Percentiles rank a stretch among this genome's conserved stretches.
Conservation (phyloP, 331 rosid genomes). For the Spiraea crenata region DNA sequence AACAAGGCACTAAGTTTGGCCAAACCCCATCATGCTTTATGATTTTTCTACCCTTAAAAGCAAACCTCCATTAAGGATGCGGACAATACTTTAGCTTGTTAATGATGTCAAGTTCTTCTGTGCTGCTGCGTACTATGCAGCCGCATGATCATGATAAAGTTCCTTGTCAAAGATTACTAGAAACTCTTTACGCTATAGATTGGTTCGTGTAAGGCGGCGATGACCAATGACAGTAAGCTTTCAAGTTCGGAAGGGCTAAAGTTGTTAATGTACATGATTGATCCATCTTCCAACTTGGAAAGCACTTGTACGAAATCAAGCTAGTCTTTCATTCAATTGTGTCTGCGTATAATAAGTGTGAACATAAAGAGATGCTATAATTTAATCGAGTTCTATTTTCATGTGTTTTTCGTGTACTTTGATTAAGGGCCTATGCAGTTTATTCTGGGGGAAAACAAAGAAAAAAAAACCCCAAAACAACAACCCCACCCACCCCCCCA, state of each 20-base stretch:
- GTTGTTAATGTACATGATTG: background rate
- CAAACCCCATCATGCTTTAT: background rate
- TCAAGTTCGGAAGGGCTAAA: background rate
- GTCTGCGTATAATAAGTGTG: background rate
- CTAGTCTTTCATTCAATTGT: constrained; percentile 13
- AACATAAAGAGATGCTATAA: background rate
- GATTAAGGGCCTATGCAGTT: background rate
- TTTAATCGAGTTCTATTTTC: constrained; percentile 5
- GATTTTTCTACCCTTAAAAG: background rate
- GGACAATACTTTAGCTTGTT: background rate
- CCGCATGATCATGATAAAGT: background rate
- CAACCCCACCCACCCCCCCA: no score
- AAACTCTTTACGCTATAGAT: background rate
- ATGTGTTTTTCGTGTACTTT: background rate
- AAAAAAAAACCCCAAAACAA: no score
- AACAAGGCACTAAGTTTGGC: background rate
- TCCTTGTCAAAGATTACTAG: background rate
- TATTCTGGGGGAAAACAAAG: no score
- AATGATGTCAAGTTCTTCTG: background rate
- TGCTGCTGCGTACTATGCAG: background rate
- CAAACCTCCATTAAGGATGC: constrained; percentile 1
- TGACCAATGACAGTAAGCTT: background rate
- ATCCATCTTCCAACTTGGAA: background rate
- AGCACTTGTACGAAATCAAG: background rate
- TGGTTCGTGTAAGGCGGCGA: constrained; percentile 16